Evolutionary conservation across 352 stramenopile genomes (phyloP).

Genomic region (Phytophthora fragariae): DNA sequence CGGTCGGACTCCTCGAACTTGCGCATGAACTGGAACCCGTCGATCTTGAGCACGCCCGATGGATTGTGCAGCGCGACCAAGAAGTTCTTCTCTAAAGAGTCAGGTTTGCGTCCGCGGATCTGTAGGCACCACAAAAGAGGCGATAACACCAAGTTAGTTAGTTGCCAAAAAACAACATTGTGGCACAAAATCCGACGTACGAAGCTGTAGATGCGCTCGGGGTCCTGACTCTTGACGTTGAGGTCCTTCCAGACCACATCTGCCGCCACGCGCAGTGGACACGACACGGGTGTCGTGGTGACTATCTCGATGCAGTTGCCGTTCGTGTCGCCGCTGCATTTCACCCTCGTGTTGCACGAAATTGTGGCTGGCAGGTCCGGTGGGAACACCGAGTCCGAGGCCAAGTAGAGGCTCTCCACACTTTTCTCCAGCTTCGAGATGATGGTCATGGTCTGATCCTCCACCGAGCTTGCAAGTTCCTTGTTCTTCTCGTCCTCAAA

Average conservation of each 20-base stretch:
- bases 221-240: constrained; percentile 42
- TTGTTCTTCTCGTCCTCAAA: constrained; percentile 32
- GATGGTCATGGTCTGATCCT: constrained; percentile 36
- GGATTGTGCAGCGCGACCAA: constrained; percentile 40
- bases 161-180: background rate
- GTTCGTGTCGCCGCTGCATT: constrained; percentile 27
- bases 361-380: constrained; percentile 33
- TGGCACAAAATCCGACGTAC: constrained; percentile 19
- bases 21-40: constrained; percentile 45
- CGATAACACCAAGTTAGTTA: background rate
- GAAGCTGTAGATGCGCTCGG: constrained; percentile 45
- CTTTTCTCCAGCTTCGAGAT: constrained; percentile 44
- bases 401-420: constrained; percentile 38
- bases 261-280: constrained; percentile 21
- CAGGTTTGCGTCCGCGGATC: constrained; percentile 38
- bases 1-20: constrained; percentile 43
- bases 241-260: constrained; percentile 44
- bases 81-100: constrained; percentile 51
- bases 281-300: constrained; percentile 40
- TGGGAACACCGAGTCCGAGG: constrained; percentile 40
- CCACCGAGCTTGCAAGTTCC: constrained; percentile 6
- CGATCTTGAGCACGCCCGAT: constrained; percentile 36
- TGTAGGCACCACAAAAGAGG: constrained; percentile 7
- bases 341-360: constrained; percentile 41
- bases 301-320: constrained; percentile 42